Evolutionary conservation across 768 basidiomycete species (phyloP), one percentile per base, ranked within the genome.

Genomic region (Dacryopinax primogenitus): DNA sequence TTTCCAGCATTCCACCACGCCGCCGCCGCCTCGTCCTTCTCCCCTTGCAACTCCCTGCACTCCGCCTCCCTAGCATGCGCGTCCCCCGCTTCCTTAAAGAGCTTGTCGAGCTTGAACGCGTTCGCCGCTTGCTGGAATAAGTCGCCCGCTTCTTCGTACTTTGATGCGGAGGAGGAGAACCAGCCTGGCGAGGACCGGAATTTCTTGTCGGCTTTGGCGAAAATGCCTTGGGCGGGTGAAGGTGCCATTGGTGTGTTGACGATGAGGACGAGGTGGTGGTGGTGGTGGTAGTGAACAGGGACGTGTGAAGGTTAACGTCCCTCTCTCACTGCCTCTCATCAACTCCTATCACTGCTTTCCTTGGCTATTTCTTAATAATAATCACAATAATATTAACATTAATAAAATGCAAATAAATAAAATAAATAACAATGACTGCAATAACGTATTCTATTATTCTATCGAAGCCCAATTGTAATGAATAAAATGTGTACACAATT

Each of bases 1-100:
- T 98, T 98, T 34, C 91, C 86, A 13, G 96, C 94, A 73, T 95
- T 96, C 90, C 95, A 97, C 87, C 88, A 98, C 9, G 94, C 94
- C 73, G 94, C 95, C 23, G 93, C 89, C n/a, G 95, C 94, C 70
- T 98, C 96, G 69, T 92, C 92, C 58, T 74, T 76, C 76, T 98
- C 95, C 58, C 88, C 87, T 71, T 85, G 87, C 67, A 86, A 84
- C 76, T 94, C 86, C 70, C 93, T 83, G 74, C 93, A 96, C 71
- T 97, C 93, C 0, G 95, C 96, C 73, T 98, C 96, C 69, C 88
- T 83, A 41, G 92, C 84, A 73, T 94, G 95, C 15, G 90, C 84
- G 75, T 94, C 90, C 1, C 96, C 96, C 0, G 92, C 89, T 68
- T 92, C 89, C 73, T 86, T 88, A 79, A 92, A 97, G 65, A 83